Conservation (phyloP, 1,139 yeast species). For the Yamadazyma sp. region DNA sequence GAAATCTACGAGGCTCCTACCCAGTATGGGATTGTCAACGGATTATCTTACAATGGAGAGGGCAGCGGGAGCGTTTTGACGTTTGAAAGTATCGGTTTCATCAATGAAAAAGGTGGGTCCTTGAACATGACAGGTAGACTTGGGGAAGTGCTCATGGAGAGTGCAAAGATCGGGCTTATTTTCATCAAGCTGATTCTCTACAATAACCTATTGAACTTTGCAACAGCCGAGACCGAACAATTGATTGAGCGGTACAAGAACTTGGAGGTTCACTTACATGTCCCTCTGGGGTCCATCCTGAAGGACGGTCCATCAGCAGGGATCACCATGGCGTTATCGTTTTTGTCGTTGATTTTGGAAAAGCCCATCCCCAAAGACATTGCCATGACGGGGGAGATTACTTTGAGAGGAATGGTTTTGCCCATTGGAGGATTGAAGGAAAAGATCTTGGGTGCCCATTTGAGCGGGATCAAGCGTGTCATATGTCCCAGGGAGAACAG, state of each 20-base stretch:
- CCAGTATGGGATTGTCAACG: slow-evolving; percentile 80
- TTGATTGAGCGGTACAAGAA: slow-evolving; percentile 47
- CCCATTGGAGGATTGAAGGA: slow-evolving; percentile 92
- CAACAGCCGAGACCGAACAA: slow-evolving; percentile 22
- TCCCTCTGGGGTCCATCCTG: slow-evolving; percentile 84
- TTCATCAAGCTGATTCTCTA: slow-evolving; percentile 64
- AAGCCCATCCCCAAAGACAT: slow-evolving; percentile 65
- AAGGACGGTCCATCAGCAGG: slow-evolving; percentile 97
- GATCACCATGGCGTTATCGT: slow-evolving; percentile 80
- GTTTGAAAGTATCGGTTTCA: slow-evolving; percentile 74
- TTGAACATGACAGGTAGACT: slow-evolving; percentile 77
- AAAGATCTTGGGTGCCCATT: slow-evolving; percentile 80
- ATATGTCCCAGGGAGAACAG: slow-evolving; percentile 71
- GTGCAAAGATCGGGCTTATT: slow-evolving; percentile 76
- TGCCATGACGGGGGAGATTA: slow-evolving; percentile 95
- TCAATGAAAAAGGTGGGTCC: slow-evolving; percentile 29
- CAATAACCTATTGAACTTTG: slow-evolving; percentile 31
- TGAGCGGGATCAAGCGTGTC: slow-evolving; percentile 60
- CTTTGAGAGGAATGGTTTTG: slow-evolving; percentile 78
- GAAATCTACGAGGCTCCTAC: slow-evolving; percentile 28
- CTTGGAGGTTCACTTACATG: slow-evolving; percentile 76
- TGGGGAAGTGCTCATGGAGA: slow-evolving; percentile 81
- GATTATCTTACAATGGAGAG: slow-evolving; percentile 82
- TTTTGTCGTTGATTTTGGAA: slow-evolving; percentile 68
- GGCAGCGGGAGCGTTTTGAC: slow-evolving; percentile 85